A percentile compares a stretch with the other conserved stretches of the same genome.
Evolutionary conservation across 352 stramenopile species (phyloP).

Genomic region (Peronospora farinosa): DNA sequence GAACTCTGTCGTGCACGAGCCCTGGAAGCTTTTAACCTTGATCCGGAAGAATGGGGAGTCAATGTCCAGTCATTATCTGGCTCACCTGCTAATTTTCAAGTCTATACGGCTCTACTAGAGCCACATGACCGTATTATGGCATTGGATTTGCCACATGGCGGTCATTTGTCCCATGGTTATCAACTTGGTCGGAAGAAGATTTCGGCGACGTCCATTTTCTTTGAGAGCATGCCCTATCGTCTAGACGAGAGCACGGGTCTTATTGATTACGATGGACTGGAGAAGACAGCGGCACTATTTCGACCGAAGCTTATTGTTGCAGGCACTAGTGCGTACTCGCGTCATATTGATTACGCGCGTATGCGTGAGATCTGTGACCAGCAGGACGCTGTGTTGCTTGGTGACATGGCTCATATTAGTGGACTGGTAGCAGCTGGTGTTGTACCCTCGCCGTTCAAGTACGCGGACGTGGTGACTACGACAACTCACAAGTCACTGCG

Average conservation of each 20-base stretch:
- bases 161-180: slow-evolving; percentile 98
- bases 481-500: slow-evolving; percentile 99
- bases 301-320: slow-evolving; percentile 98
- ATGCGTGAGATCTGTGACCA: slow-evolving; percentile 94
- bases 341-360: slow-evolving; percentile 98
- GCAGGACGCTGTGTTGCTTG: slow-evolving; percentile 94
- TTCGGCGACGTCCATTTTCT: slow-evolving; percentile 97
- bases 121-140: slow-evolving; percentile 99
- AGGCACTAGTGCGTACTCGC: slow-evolving; percentile 97
- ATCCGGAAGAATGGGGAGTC: slow-evolving; percentile 93
- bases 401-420: slow-evolving; percentile 99
- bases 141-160: slow-evolving; percentile 96
- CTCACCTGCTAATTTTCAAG: slow-evolving; percentile 98
- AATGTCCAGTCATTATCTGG: slow-evolving; percentile 97
- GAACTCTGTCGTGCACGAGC: slow-evolving; percentile 95
- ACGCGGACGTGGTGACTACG: slow-evolving; percentile 98
- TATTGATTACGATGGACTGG: slow-evolving; percentile 99
- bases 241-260: slow-evolving; percentile 93
- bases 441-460: slow-evolving; percentile 96
- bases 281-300: slow-evolving; percentile 90
- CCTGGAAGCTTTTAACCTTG: slow-evolving; percentile 95
- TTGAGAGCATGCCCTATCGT: slow-evolving; percentile 99
- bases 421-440: slow-evolving; percentile 94
- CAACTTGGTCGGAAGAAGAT: slow-evolving; percentile 99
- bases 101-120: slow-evolving; percentile 97